These are phyloP conservation scores for Tolypocladium tundrense DNA, from an alignment of 2,329 filamentous ascomycete species.

Conservation along the genomic window DNA sequence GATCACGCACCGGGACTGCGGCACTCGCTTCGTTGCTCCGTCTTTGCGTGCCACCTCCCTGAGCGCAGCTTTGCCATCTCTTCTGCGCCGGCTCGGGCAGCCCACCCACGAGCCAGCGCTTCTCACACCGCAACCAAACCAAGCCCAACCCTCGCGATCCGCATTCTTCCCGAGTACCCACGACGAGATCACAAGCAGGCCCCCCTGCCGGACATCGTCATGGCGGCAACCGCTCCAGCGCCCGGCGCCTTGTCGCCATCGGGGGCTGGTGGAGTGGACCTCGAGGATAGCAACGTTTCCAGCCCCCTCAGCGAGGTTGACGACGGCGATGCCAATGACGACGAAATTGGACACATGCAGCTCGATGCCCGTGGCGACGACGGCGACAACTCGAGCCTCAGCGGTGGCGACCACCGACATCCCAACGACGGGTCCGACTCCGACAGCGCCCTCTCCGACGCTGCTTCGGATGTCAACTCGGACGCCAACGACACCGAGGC, in stretches of 20 bases:
- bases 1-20: neutral
- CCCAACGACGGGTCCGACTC: slow-evolving; percentile 29
- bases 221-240: slow-evolving; percentile 44
- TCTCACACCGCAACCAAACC: neutral
- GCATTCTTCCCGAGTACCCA: neutral
- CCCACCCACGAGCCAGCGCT: neutral
- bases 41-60: neutral
- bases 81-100: neutral
- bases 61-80: neutral
- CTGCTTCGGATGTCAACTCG: slow-evolving; percentile 28
- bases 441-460: slow-evolving; percentile 47
- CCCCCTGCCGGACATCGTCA: slow-evolving; percentile 17
- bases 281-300: slow-evolving; percentile 62
- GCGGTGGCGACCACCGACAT: slow-evolving; percentile 13
- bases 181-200: neutral
- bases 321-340: slow-evolving; percentile 63
- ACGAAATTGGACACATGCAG: slow-evolving; percentile 51
- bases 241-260: slow-evolving; percentile 37
- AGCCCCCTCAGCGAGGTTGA: slow-evolving; percentile 92
- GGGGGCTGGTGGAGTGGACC: slow-evolving; percentile 28
- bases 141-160: slow-evolving; percentile 1
- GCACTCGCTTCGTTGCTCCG: neutral
- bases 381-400: slow-evolving; percentile 17
- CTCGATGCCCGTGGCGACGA: slow-evolving; percentile 26
- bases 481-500: slow-evolving; percentile 65